Base-by-base conservation (phyloP, 306 rosid species). In the Vigna mungo region DNA sequence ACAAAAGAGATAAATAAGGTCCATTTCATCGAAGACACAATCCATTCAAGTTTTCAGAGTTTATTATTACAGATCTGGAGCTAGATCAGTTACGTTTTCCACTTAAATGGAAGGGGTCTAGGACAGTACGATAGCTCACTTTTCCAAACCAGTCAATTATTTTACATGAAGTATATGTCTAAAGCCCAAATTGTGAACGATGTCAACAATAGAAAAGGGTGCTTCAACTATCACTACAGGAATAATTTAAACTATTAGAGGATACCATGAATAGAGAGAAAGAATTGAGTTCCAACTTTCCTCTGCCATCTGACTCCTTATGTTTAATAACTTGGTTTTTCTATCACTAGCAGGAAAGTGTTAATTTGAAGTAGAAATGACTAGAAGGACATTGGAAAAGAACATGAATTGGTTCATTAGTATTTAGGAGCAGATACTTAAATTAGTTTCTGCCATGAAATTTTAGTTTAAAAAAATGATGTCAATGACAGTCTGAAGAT, bases 221-320 rank as follows among this genome's bases (percentile, higher is more conserved):
- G 55, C 21, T 55, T 71, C 78, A 70, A 41, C 34, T 67, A 53
- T 10, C 18, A 32, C 48, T 63, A 8, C 48, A 55, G 27, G 37
- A 71, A 71, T 10, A 37, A 16, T 64, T 76, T 49, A 76, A 75
- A 68, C 30, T 49, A 39, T 8, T 20, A 81, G 17, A 65, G 46
- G 37, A 76, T 39, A 39, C 74, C 39, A 54, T 23, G 4, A 54
- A 59, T 20, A 30, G 25, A 52, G 30, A 68, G 53, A 76, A 30
- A 51, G 15, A 71, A 64, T 46, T 36, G 13, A 17, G 46, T 77
- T 64, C 73, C 43, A 58, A 67, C 65, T 48, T 37, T 48, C 25
- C 65, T 58, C 30, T 74, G n/a, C 25, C 46, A 80, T 55, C 70
- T 60, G 16, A n/a, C 46, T 65, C 44, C 15, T 11, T 68, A 23